Conservation (phyloP, 257 asterid species). For the Schizonepeta tenuifolia region DNA sequence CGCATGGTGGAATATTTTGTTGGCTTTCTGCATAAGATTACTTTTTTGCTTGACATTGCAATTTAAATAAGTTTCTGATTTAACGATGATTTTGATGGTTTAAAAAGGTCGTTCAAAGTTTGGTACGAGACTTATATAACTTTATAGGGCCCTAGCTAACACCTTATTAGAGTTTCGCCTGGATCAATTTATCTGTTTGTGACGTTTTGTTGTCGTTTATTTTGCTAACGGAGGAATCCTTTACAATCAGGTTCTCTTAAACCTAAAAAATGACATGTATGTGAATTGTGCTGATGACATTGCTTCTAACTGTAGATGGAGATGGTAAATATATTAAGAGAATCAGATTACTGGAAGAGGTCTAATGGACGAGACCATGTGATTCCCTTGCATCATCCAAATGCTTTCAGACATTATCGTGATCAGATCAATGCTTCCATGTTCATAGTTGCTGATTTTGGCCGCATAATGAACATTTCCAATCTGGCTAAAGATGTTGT, state of each 20-base stretch:
- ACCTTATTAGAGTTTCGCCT: slow-evolving; percentile 14
- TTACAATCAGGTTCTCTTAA: slow-evolving; percentile 18
- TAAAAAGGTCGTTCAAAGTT: neutral
- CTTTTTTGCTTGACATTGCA: slow-evolving; percentile 8
- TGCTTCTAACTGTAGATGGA: slow-evolving; percentile 59
- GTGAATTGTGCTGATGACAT: slow-evolving; percentile 31
- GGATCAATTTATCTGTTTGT: neutral
- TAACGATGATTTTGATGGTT: too few relatives aligned
- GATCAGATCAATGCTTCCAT: slow-evolving; percentile 74
- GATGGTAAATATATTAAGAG: slow-evolving; percentile 62
- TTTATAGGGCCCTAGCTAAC: neutral
- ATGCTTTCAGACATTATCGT: slow-evolving; percentile 90
- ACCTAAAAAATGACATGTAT: neutral
- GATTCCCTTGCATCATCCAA: slow-evolving; percentile 95
- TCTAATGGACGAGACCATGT: slow-evolving; percentile 92
- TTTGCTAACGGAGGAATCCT: slow-evolving; percentile 8
- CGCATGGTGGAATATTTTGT: neutral
- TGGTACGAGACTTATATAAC: too few relatives aligned
- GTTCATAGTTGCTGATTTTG: slow-evolving; percentile 92
- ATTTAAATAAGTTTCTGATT: too few relatives aligned
- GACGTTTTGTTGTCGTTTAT: neutral
- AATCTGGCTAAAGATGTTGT: slow-evolving; percentile 84
- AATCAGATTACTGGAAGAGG: slow-evolving; percentile 74
- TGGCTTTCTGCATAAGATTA: slow-evolving; percentile 11
- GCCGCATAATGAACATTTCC: slow-evolving; percentile 73